Evolutionary conservation across 2,329 filamentous ascomycete genomes (phyloP).

Genomic region (Dothistroma septosporum): DNA sequence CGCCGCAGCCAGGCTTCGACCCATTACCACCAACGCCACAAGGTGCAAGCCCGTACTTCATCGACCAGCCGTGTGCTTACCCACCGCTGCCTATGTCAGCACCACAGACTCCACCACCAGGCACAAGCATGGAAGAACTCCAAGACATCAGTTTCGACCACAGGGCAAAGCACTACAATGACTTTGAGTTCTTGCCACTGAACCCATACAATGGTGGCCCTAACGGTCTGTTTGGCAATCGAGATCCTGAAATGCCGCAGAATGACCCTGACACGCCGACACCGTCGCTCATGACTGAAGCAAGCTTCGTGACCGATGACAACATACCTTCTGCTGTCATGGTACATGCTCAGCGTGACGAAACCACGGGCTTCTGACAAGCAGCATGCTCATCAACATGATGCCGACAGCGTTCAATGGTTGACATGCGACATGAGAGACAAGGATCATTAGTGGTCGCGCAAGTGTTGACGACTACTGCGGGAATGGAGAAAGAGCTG

Average conservation of each 20-base stretch:
- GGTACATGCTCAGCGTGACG: background rate
- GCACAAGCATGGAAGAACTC: conserved; percentile 5
- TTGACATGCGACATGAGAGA: background rate
- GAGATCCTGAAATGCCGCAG: conserved; percentile 19
- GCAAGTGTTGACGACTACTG: conserved; percentile 5
- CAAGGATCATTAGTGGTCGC: background rate
- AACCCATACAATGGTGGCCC: conserved; percentile 10
- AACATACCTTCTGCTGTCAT: conserved; percentile 1
- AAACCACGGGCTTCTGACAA: background rate
- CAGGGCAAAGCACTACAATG: background rate
- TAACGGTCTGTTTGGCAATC: conserved; percentile 18
- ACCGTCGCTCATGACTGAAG: conserved; percentile 28
- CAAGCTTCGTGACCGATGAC: conserved; percentile 29
- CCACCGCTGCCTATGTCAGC: conserved; percentile 10
- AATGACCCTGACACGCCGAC: conserved; percentile 27
- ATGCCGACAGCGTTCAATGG: background rate
- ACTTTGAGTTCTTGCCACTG: conserved; percentile 16
- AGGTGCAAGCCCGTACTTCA: conserved; percentile 23
- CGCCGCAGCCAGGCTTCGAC: background rate
- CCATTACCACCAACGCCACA: conserved; percentile 4
- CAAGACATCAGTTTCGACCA: conserved; percentile 1
- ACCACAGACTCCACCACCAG: conserved; percentile 16
- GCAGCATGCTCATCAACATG: background rate
- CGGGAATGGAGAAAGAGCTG: background rate
- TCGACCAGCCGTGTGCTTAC: conserved; percentile 12